Percentiles rank a stretch among this genome's conserved stretches.
Evolutionary conservation across 2,329 filamentous ascomycete species (phyloP).

Genomic region (Ophiostoma pallidulum): DNA sequence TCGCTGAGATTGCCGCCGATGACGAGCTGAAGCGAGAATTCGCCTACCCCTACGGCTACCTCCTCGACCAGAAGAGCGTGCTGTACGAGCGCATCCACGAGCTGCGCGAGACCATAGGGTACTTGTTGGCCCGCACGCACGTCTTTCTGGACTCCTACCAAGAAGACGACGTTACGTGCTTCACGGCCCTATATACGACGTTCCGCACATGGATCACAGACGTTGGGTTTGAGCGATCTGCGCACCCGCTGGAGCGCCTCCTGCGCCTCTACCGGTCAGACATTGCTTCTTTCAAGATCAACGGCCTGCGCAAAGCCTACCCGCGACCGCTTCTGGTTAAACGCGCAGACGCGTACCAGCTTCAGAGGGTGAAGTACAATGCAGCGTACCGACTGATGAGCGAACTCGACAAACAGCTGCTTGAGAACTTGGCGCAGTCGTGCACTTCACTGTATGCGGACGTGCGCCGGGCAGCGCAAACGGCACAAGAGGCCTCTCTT

Average conservation of each 20-base stretch:
- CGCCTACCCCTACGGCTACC: constrained; percentile 79
- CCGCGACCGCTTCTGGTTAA: constrained; percentile 86
- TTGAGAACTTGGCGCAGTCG: constrained; percentile 82
- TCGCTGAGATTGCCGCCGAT: constrained; percentile 61
- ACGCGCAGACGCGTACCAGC: constrained; percentile 86
- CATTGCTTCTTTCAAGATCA: constrained; percentile 87
- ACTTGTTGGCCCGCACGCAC: constrained; percentile 75
- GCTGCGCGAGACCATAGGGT: constrained; percentile 70
- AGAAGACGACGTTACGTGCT: constrained; percentile 92
- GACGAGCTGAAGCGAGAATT: constrained; percentile 80
- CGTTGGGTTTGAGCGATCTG: constrained; percentile 90
- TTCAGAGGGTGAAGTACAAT: constrained; percentile 90
- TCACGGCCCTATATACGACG: constrained; percentile 83
- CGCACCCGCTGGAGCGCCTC: constrained; percentile 83
- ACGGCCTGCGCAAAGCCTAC: constrained; percentile 83
- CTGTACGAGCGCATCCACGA: constrained; percentile 70
- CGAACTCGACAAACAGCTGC: constrained; percentile 73
- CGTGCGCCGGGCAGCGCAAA: constrained; percentile 87
- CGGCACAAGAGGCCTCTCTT: constrained; percentile 82
- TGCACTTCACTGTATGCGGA: constrained; percentile 89
- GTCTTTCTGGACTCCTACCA: constrained; percentile 72
- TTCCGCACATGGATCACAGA: constrained; percentile 97
- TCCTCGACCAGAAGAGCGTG: constrained; percentile 51
- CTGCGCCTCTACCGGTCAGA: constrained; percentile 77
- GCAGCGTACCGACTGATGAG: constrained; percentile 79